Evolutionary conservation across 257 asterid species (phyloP).

Genomic region (Cynanchum wilfordii): DNA sequence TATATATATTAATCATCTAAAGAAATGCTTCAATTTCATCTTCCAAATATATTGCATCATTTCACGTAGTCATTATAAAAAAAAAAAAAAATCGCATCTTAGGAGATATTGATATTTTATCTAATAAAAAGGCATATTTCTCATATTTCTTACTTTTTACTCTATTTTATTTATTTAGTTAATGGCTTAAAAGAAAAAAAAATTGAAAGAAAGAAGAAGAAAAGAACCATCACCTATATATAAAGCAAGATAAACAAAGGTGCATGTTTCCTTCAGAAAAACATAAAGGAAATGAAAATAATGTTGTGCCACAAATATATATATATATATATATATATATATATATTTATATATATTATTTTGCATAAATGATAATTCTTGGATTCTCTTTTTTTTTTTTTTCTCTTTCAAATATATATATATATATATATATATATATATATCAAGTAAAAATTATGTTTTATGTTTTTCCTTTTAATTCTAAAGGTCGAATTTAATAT

Average conservation of each 20-base stretch:
- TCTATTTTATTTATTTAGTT: background rate
- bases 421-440: no score
- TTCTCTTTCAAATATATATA: no score
- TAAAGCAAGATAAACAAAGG: background rate
- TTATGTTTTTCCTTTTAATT: no score
- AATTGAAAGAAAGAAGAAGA: background rate
- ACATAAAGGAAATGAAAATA: background rate
- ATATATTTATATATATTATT: no score
- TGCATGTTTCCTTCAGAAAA: background rate
- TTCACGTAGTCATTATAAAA: no score
- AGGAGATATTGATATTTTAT: background rate
- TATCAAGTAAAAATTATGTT: no score
- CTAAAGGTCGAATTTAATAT: no score
- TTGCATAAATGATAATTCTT: no score
- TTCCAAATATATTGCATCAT: background rate
- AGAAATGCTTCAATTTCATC: background rate
- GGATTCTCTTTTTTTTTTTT: no score
- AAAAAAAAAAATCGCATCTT: no score
- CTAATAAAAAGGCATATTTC: background rate
- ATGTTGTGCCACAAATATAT: background rate
- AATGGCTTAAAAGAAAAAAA: background rate
- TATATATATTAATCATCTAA: no score
- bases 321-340: no score
- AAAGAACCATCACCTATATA: slow-evolving; percentile 5
- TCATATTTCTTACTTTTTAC: background rate